Percentiles rank a stretch among this genome's conserved stretches.
Evolutionary conservation across 2,329 filamentous ascomycete species (phyloP).

Genomic region (Proliferodiscus dingleyae): DNA sequence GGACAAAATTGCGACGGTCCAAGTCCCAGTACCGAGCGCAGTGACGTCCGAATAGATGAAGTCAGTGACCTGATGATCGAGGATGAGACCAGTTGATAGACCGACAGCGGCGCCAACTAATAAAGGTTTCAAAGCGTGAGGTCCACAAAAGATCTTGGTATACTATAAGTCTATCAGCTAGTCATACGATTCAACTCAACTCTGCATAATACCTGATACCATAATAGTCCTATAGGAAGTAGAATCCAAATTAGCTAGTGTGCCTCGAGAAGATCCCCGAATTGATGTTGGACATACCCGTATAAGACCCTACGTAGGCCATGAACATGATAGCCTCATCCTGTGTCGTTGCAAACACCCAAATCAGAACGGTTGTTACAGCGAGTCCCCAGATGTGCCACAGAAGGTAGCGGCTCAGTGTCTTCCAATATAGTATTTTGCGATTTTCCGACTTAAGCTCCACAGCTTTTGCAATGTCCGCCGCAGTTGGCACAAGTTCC

Average conservation of each 20-base stretch:
- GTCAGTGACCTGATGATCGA: constrained; percentile 34
- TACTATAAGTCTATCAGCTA: constrained; percentile 30
- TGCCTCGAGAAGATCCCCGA: too few species aligned
- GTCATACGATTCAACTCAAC: too few species aligned
- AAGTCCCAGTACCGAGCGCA: constrained; percentile 43
- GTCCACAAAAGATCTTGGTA: constrained; percentile 46
- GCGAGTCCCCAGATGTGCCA: constrained; percentile 49
- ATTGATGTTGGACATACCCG: too few species aligned
- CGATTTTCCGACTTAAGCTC: constrained; percentile 14
- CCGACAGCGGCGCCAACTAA: constrained; percentile 41
- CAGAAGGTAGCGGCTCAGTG: constrained; percentile 43
- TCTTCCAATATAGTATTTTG: constrained; percentile 45
- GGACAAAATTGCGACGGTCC: constrained; percentile 47
- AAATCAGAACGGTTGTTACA: constrained; percentile 44
- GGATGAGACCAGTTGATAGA: constrained; percentile 40
- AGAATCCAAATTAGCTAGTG: too few species aligned
- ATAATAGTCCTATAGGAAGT: constrained; percentile 34
- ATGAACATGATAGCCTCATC: constrained; percentile 17
- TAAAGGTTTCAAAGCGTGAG: constrained; percentile 44
- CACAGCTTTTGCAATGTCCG: constrained; percentile 35
- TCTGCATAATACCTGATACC: constrained; percentile 38
- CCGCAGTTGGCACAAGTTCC: constrained; percentile 39
- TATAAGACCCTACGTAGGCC: constrained; percentile 21
- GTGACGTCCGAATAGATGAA: constrained; percentile 43
- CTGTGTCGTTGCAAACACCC: constrained; percentile 41